phyloP scores from a whole-genome alignment of 495 filamentous ascomycete genomes.

The Tuber magnatum region DNA sequence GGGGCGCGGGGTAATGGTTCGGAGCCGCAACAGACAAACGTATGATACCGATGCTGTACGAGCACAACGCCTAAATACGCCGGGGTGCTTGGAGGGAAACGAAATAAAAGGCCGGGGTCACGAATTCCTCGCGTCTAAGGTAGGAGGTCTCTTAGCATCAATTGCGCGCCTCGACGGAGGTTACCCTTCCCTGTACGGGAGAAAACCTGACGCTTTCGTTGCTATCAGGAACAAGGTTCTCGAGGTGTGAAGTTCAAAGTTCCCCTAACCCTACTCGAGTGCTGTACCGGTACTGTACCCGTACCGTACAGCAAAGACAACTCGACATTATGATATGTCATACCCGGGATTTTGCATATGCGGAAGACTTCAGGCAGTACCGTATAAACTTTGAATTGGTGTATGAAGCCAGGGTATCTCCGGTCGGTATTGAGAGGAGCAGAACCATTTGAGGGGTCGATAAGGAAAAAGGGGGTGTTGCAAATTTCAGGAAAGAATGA shows the following conservation, averaged over 20 bases:
- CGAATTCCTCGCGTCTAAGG: background rate
- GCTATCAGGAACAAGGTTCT: background rate
- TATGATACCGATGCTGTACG: background rate
- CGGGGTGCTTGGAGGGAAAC: background rate
- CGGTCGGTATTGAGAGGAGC: slow-evolving; percentile 1
- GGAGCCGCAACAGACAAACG: slow-evolving; percentile 8
- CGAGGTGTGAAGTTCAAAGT: background rate
- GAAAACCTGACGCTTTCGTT: background rate
- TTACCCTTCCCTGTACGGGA: background rate
- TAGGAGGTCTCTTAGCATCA: background rate
- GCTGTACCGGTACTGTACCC: too few species aligned
- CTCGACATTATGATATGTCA: background rate
- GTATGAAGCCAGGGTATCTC: background rate
- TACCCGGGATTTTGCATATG: slow-evolving; percentile 5
- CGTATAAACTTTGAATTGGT: slow-evolving; percentile 5
- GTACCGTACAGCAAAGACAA: background rate
- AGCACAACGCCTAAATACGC: background rate
- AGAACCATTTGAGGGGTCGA: background rate
- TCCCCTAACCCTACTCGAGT: background rate
- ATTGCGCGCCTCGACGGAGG: background rate
- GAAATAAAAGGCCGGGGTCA: background rate
- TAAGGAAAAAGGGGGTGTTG: background rate
- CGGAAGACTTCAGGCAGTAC: background rate
- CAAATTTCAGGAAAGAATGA: background rate
- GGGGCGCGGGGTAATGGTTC: slow-evolving; percentile 9